A percentile compares a stretch with the other conserved stretches of the same genome.
These are phyloP conservation scores for Colletotrichum sublineola DNA, from an alignment of 2,329 filamentous ascomycete genomes.

Conservation along the genomic window DNA sequence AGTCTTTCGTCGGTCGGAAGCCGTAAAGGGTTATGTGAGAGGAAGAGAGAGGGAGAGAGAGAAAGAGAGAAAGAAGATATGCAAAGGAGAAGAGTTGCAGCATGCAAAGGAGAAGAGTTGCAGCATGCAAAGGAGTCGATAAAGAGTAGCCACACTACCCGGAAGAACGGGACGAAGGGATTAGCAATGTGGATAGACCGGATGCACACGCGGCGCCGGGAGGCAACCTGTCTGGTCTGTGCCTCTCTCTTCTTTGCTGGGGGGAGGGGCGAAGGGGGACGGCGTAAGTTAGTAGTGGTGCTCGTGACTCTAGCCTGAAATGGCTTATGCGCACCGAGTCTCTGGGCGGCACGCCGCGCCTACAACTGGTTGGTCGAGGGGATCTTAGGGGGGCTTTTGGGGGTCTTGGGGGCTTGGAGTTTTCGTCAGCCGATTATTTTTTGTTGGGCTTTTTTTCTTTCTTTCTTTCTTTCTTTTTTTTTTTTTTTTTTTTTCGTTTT, in stretches of 20 bases:
- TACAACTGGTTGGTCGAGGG: constrained; percentile 9
- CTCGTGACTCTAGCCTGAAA: constrained; percentile 41
- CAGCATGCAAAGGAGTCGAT: background rate
- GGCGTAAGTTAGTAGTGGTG: constrained; percentile 34
- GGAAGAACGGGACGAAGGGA: constrained; percentile 18
- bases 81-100: background rate
- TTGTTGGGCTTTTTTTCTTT: constrained; percentile 5
- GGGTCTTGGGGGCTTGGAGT: constrained; percentile 6
- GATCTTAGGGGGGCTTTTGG: background rate
- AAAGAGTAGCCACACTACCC: constrained; percentile 20
- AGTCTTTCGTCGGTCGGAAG: background rate
- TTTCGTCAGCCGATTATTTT: constrained; percentile 4
- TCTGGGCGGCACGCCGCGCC: constrained; percentile 30
- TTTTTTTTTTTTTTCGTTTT: background rate
- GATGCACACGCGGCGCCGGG: constrained; percentile 24
- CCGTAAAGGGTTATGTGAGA: background rate
- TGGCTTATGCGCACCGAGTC: constrained; percentile 36
- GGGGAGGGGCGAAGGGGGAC: constrained; percentile 16
- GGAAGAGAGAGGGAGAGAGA: background rate
- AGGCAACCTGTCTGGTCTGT: constrained; percentile 20
- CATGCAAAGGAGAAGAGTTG: constrained; percentile 1
- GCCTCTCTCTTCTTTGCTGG: constrained; percentile 1
- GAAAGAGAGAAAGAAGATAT: background rate
- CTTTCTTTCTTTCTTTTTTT: background rate
- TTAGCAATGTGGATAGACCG: constrained; percentile 20